A percentile compares a stretch with the other conserved stretches of the same genome.
These are phyloP conservation scores for Epichloe sibirici DNA, from an alignment of 2,329 filamentous ascomycete species.

Conservation along the genomic window DNA sequence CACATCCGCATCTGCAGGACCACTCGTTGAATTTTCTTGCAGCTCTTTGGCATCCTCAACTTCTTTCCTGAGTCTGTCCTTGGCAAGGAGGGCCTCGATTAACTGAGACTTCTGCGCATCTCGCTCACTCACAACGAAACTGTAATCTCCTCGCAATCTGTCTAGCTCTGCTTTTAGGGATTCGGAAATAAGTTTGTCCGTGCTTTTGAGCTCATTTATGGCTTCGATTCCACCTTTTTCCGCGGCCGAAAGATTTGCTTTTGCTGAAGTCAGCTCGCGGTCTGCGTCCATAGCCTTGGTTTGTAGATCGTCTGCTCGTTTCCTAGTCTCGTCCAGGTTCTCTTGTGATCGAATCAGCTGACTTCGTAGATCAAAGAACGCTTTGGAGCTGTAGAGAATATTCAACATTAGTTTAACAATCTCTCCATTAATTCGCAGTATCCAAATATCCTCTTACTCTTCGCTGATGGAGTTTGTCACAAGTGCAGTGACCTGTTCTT, in stretches of 20 bases:
- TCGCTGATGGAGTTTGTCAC: constrained; percentile 38
- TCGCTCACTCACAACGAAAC: constrained; percentile 35
- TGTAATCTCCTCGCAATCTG: constrained; percentile 38
- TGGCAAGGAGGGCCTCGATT: constrained; percentile 45
- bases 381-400: constrained; percentile 40
- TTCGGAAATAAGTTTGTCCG: constrained; percentile 45
- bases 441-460: constrained; percentile 37
- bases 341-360: constrained; percentile 31
- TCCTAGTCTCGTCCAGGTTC: constrained; percentile 35
- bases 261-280: constrained; percentile 40
- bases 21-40: constrained; percentile 23
- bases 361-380: constrained; percentile 38
- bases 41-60: constrained; percentile 34
- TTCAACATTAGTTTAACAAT: neutral
- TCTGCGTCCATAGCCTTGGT: constrained; percentile 39
- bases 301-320: constrained; percentile 31
- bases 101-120: constrained; percentile 48
- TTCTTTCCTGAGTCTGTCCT: constrained; percentile 46
- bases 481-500: constrained; percentile 45
- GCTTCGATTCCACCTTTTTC: constrained; percentile 42
- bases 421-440: neutral
- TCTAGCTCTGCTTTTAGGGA: constrained; percentile 48
- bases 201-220: constrained; percentile 45
- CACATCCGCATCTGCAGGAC: constrained; percentile 22
- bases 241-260: constrained; percentile 41